These are phyloP conservation scores for Sclerotinia minor DNA, from an alignment of 2,329 filamentous ascomycete species.

Conservation along the genomic window DNA sequence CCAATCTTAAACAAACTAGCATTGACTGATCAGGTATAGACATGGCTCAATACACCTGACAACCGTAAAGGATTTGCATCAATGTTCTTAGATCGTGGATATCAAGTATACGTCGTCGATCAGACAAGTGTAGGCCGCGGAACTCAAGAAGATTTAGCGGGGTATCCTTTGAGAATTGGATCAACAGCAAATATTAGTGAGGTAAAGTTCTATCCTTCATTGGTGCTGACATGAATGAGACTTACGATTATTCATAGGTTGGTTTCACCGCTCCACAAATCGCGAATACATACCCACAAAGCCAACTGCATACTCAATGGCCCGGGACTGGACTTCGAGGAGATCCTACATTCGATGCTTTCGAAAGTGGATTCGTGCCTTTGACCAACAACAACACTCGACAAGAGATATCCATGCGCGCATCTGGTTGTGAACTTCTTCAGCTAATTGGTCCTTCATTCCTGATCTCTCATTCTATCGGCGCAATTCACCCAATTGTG, in stretches of 20 bases:
- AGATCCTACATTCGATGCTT: slow-evolving; percentile 41
- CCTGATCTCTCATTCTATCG: slow-evolving; percentile 42
- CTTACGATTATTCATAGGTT: slow-evolving; percentile 3
- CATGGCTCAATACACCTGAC: slow-evolving; percentile 50
- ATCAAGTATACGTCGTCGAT: slow-evolving; percentile 46
- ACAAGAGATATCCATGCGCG: slow-evolving; percentile 39
- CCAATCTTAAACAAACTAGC: neutral
- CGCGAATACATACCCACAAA: slow-evolving; percentile 25
- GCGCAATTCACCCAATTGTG: slow-evolving; percentile 33
- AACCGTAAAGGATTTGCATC: slow-evolving; percentile 49
- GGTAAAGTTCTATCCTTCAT: neutral
- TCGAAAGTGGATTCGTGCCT: slow-evolving; percentile 39
- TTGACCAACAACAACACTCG: slow-evolving; percentile 37
- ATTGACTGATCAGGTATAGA: slow-evolving; percentile 32
- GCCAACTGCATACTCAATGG: slow-evolving; percentile 44
- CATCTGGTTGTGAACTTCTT: slow-evolving; percentile 40
- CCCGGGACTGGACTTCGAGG: slow-evolving; percentile 42
- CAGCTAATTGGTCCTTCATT: slow-evolving; percentile 39
- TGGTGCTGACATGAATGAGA: neutral
- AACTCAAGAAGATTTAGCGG: slow-evolving; percentile 31
- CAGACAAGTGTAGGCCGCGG: slow-evolving; percentile 31
- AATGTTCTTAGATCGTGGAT: slow-evolving; percentile 47
- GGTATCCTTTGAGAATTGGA: slow-evolving; percentile 33
- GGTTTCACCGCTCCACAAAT: slow-evolving; percentile 21
- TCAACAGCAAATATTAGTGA: slow-evolving; percentile 29